Evolutionary conservation across 2,329 filamentous ascomycete species (phyloP), one percentile per base, ranked within the genome.

Genomic region (Gremmenia infestans): DNA sequence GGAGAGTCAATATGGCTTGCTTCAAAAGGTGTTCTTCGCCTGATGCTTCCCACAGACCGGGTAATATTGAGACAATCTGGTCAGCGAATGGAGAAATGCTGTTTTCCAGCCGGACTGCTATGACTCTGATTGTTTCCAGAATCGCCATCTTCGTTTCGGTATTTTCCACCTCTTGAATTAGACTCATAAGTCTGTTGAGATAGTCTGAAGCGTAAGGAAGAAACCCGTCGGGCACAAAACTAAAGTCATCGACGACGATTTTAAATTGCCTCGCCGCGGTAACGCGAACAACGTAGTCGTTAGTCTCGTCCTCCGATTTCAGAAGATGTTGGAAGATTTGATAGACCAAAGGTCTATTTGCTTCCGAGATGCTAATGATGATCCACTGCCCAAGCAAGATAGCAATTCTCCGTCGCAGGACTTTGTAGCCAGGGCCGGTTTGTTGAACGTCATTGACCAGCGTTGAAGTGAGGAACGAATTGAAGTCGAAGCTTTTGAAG

Each of bases 341-440:
- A 68, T 96, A 97, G 5, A 96, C 83, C 19, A 92, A 75, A 0
- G 86, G 80, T 56, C 87, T 81, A 65, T 86, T 89, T 37, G 82
- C 73, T 39, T 85, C 78, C 0, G 83, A 80, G 5, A 93, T 79
- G 66, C 89, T 88, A 61, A 97, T 82, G 0, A 89, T 81, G 2
- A 94, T 86, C 93, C 94, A 97, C 68, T 96, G 86, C 23, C 89
- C 90, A 23, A 97, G 80, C 42, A 97, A 75, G 54, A 99, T 95
- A 2, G 91, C 89, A 54, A 95, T 91, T 49, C 94, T 84, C 56
- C 94, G 85, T 22, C 94, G 85, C 9, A 99, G 78, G 19, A 99
- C 83, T 68, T 92, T 93, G 72, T 88, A 93, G 39, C 82, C 71
- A 0, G 75, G 75, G 0, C 78, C 78, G 47, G 74, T 74, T 50